Evolutionary conservation across 2,329 filamentous ascomycete genomes (phyloP), one percentile per base, ranked within the genome.

Genomic region (Alternaria triticimaculans): DNA sequence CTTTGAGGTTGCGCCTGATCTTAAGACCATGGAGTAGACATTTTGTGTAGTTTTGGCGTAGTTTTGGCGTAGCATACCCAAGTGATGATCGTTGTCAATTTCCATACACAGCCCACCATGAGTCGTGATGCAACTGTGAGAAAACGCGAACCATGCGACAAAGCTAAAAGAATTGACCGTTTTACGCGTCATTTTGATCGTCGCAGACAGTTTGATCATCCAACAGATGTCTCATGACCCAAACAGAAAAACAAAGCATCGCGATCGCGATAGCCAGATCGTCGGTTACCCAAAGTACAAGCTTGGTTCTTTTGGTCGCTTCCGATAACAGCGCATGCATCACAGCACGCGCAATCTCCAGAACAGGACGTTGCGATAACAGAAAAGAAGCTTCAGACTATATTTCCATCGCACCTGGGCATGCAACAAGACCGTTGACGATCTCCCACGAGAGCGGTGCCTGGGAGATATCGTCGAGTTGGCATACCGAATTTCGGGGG

Each of bases 1-100:
- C 1, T 97, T 97, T 84, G 87, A 84, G 68, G 91, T 97, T 45
- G 88, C 92, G 1, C 88, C 92, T 45, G 87, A 93, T 70, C 79
- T 97, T 69, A 92, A 92, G 86, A 87, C 89, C n/a, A 96, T 96
- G 92, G 76, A 79, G 61, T 72, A 73, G 56, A 49, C 11, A 2
- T 53, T 37, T 21, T 51, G 12, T 14, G 20, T 20, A 46, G 9
- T 25, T 51, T 41, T 41, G 21, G 46, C 37, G n/a, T n/a, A n/a
- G n/a, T n/a, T n/a, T n/a, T 45, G 21, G 46, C 37, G 25, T 5
- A 15, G 12, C 15, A 57, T 57, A 18, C 55, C 18, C 18, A 25
- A 21, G 37, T 37, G n/a, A 20, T 55, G 10, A 15, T 43, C 25
- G n/a, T 8, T 37, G 18, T 55, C n/a, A 44, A 26, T 15, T 44